These are phyloP conservation scores for Cupressus sempervirens DNA, from an alignment of 75 land plant species.

Conservation along the genomic window DNA sequence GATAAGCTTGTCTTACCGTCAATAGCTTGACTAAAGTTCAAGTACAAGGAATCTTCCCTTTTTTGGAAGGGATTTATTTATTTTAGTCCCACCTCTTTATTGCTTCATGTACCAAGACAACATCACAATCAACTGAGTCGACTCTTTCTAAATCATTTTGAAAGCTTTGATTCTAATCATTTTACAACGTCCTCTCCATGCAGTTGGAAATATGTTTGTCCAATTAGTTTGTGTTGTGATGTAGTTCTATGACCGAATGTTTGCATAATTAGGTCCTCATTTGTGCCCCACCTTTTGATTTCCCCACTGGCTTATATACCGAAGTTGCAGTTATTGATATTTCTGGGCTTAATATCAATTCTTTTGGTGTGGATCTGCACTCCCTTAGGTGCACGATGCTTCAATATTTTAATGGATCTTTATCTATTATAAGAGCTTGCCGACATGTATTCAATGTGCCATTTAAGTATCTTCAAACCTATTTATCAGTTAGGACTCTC, in stretches of 20 bases:
- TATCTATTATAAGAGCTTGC: no score
- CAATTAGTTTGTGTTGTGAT: constrained; percentile 42
- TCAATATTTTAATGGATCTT: no score
- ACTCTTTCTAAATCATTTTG: constrained; percentile 62
- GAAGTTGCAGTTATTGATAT: no score
- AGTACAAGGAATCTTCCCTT: constrained; percentile 34
- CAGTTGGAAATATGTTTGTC: constrained; percentile 32
- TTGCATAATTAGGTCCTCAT: constrained; percentile 55
- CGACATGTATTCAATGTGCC: no score
- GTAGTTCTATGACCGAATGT: constrained; percentile 66
- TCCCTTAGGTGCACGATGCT: no score
- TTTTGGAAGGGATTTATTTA: no score
- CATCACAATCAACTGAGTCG: not conserved
- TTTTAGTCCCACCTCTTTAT: constrained; percentile 16
- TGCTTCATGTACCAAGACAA: not conserved
- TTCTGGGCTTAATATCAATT: no score
- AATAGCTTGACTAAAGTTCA: not conserved
- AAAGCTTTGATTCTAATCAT: constrained; percentile 47
- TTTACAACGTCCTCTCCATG: constrained; percentile 61
- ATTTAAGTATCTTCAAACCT: no score
- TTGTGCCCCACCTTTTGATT: no score
- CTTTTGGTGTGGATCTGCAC: no score
- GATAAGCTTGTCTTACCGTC: constrained; percentile 58
- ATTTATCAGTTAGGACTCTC: no score
- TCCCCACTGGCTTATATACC: no score